Base-by-base conservation (phyloP, 1,284 basidiomycete genomes). In the Phellinidium pouzarii region DNA sequence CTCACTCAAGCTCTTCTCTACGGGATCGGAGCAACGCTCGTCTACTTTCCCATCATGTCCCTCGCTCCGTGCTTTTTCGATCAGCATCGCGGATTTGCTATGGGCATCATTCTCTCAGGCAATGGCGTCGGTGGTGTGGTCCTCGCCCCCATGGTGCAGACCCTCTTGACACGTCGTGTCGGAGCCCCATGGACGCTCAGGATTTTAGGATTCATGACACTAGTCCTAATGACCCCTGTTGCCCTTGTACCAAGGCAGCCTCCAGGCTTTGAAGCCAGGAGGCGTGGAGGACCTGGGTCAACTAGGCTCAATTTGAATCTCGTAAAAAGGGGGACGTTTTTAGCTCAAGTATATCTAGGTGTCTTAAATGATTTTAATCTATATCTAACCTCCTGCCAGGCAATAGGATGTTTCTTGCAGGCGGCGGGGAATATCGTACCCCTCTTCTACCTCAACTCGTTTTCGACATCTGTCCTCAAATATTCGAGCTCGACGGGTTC, bases 401-500 rank as follows among this genome's bases (percentile, higher is more conserved):
- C 72, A 0, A 49, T 71, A 1, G 72, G 69, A 5, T 68, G 73
- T 0, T 69, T 75, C 49, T 58, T 74, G 20, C 73, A 75, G 55
- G 72, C 72, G 3, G 72, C 71, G 5, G 73, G 73, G 8, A 74
- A 75, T 54, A 65, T 72, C 52, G 68, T 75, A 27, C 74, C 73
- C 1, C 61, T 70, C 12, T 73, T 73, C 54, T 76, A 72, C 60
- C 61, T 74, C 54, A 67, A 69, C 0, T 70, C 70, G 4, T 75
- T 74, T 61, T 71, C 71, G 5, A 64, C 66, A 11, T 66, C 69
- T 8, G 68, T 76, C 4, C 62, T 75, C 11, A 59, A 64, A 20
- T 71, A 70, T 55, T 68, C 73, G 4, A 59, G 62, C 34, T 64
- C 65, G 2, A 71, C 67, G 1, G 72, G 67, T 20, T 70, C 68